Base-by-base conservation (phyloP, 2,329 filamentous ascomycete genomes). In the Geoglossum cookeanum region DNA sequence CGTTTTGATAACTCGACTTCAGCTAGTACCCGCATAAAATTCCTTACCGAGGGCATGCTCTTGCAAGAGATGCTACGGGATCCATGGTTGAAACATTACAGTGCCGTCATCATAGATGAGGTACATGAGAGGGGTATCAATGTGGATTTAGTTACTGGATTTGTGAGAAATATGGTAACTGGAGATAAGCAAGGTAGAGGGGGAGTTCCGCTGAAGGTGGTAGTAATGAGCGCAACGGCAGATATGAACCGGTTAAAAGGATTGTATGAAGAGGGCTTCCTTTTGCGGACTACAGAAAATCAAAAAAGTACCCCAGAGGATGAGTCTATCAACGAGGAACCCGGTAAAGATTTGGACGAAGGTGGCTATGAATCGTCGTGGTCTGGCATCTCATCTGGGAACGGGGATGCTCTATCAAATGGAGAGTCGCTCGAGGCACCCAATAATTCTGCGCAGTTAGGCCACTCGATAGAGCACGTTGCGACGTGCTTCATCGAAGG, bases 171-270 rank as follows among this genome's bases (percentile, higher is more conserved):
- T 60, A 78, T 97, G 52, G 72, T 92, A 1, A 73, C 75, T 0
- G 74, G 77, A 1, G 75, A 81, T 57, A 77, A 79, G 42, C 74
- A 78, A 49, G 81, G 81, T 5, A 79, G 85, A 3, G 81, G 83
- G 6, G 85, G 85, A 4, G 72, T 84, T 33, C 83, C 85, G 0
- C 72, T 98, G 58, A 97, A 95, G 68, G 81, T 97, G 3, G 79
- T 95, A 37, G 80, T 97, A 66, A 98, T 98, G 92, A 96, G 90
- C 75, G 92, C 92, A 55, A 98, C 92, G 5, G 87, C 89, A 42
- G 87, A 97, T 68, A 82, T 95, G 58, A 83, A 91, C 59, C 80
- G 78, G 58, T 80, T 97, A 35, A 76, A 80, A 48, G 72, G 74
- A 0, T 97, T 95, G 22, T 53, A 53, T 13, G 49, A 32, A 53